A percentile compares a stretch with the other conserved stretches of the same genome.
These are phyloP conservation scores for Quercus rubra DNA, from an alignment of 306 rosid species.

Conservation along the genomic window DNA sequence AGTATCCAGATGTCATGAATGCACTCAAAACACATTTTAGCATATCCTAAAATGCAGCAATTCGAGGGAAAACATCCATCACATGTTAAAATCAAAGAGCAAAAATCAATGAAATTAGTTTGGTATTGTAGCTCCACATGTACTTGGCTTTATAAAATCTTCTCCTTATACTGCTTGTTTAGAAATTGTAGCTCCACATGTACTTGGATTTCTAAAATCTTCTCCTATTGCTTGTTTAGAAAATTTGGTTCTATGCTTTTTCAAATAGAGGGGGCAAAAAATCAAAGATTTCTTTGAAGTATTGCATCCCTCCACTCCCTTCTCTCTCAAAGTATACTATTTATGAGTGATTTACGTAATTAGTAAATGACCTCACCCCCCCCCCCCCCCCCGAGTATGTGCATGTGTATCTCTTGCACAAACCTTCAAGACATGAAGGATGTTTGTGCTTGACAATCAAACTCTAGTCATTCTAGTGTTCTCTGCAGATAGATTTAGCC, in stretches of 20 bases:
- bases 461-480: neutral
- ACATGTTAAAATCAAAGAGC: slow-evolving; percentile 1
- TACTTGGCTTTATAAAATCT: neutral
- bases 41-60: slow-evolving; percentile 13
- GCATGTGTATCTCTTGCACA: neutral
- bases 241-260: neutral
- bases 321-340: neutral
- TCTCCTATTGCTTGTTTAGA: neutral
- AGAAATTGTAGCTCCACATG: no score
- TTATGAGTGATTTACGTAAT: neutral
- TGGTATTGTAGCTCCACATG: neutral
- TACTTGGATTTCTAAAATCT: neutral
- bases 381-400: neutral
- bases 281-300: neutral
- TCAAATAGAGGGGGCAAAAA: neutral
- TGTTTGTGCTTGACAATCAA: neutral
- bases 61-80: slow-evolving; percentile 3
- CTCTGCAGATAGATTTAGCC: neutral
- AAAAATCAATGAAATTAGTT: slow-evolving; percentile 9
- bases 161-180: no score
- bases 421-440: neutral
- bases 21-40: slow-evolving; percentile 14
- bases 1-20: slow-evolving; percentile 31
- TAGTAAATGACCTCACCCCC: neutral
- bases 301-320: neutral